Evolutionary conservation across 768 basidiomycete species (phyloP), one percentile per base, ranked within the genome.

Genomic region (Podaxis mareebaensis): DNA sequence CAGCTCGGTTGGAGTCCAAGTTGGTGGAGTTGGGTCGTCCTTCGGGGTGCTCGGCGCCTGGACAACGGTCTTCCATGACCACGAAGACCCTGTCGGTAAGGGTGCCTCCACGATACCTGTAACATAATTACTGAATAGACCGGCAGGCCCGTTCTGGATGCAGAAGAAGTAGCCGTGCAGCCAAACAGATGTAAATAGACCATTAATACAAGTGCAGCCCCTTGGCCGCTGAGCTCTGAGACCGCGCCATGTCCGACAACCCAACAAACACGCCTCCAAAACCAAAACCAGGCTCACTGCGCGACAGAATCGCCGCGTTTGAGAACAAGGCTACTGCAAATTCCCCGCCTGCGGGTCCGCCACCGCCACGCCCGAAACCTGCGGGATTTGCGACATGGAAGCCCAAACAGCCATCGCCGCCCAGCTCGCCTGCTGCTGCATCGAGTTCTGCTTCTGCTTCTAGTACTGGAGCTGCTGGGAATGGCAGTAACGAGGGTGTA

Each of bases 271-370:
- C 83, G 8, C 81, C 86, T 3, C 79, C 86, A 38, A 88, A 83
- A 68, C 84, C 85, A 44, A 92, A 91, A 72, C 81, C 82, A 12
- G 90, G 91, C 44, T 94, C 93, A 7, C 78, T 95, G 73, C 87
- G 90, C 71, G 93, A 95, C 78, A 86, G 92, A 71, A 95, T 95
- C 75, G 92, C 92, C 13, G 92, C 91, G 12, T 94, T 95, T 73
- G 92, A 95, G 82, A 86, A 87, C 71, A 83, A 85, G 53, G 76
- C 81, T 60, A 71, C 76, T n/a, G n/a, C 79, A 10, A 33, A 10
- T 46, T 62, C 72, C 49, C 46, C 76, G 15, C 73, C 72, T 13
- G 75, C 80, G 53, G 75, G 75, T 15, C 78, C 86, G 33, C 77
- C 80, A 1, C 81, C 86, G 24, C 80, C 83, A 39, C 81, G 88